A percentile compares a stretch with the other conserved stretches of the same genome.
phyloP scores from a whole-genome alignment of 75 land plant species.

The Gnetum montanum region DNA sequence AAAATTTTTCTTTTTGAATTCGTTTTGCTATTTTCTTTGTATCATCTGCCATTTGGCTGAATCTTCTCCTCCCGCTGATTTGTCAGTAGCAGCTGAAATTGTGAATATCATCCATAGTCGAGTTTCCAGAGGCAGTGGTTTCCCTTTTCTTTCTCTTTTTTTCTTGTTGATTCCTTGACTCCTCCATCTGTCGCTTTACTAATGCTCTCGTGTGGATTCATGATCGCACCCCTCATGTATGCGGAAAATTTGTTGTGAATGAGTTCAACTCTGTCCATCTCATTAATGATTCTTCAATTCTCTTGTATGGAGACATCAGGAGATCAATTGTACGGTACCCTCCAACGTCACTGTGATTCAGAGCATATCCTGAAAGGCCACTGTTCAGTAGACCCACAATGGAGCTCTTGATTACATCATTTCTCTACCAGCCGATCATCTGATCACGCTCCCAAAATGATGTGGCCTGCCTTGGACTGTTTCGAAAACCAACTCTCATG shows the following conservation, averaged over 20 bases:
- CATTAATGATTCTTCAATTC: conserved; percentile 75
- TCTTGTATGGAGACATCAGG: conserved; percentile 47
- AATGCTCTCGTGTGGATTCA: too few relatives aligned
- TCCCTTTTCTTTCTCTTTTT: too few relatives aligned
- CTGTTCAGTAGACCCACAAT: conserved; percentile 74
- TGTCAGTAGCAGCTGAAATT: too few relatives aligned
- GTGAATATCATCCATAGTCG: too few relatives aligned
- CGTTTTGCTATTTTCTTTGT: too few relatives aligned
- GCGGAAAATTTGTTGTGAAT: conserved; percentile 67
- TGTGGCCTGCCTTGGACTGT: conserved; percentile 73
- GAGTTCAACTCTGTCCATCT: conserved; percentile 97
- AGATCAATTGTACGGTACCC: conserved; percentile 75
- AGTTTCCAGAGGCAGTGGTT: too few relatives aligned
- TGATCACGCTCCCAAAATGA: conserved; percentile 96
- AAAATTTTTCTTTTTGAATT: too few relatives aligned
- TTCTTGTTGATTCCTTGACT: too few relatives aligned
- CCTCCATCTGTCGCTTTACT: too few relatives aligned
- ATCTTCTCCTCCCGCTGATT: too few relatives aligned
- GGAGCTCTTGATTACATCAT: conserved; percentile 94
- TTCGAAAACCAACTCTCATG: conserved; percentile 75
- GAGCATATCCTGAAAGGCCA: conserved; percentile 73
- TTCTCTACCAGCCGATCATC: conserved; percentile 91
- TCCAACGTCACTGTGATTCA: conserved; percentile 93
- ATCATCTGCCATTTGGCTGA: too few relatives aligned
- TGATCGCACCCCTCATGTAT: conserved; percentile 96